A percentile compares a stretch with the other conserved stretches of the same genome.
phyloP scores from a whole-genome alignment of 2,329 filamentous ascomycete genomes.

The Amphichorda felina region DNA sequence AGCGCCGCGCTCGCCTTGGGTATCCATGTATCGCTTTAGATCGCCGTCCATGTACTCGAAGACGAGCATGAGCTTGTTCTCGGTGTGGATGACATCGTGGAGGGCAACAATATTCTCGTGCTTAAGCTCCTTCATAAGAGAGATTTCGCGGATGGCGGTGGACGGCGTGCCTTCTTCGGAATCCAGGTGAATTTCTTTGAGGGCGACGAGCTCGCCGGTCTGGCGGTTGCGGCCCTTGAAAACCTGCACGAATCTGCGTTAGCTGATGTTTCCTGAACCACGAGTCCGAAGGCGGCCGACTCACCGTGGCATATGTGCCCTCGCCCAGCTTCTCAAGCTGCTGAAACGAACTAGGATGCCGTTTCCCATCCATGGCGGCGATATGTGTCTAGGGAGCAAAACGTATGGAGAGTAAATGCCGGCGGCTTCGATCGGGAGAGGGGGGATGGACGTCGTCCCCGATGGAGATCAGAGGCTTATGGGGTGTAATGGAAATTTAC shows the following conservation, averaged over 20 bases:
- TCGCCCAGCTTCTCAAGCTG: conserved; percentile 98
- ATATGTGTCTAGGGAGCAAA: no score
- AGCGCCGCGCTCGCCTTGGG: conserved; percentile 75
- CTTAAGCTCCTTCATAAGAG: conserved; percentile 98
- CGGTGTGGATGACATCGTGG: conserved; percentile 97
- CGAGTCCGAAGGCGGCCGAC: conserved; percentile 21
- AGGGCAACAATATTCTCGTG: conserved; percentile 97
- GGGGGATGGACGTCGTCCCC: background rate
- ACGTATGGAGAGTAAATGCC: background rate
- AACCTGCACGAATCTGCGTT: conserved; percentile 38
- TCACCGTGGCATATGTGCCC: conserved; percentile 94
- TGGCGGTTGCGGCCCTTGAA: conserved; percentile 98
- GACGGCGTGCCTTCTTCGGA: conserved; percentile 96
- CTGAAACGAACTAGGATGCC: conserved; percentile 94
- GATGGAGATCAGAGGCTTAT: background rate
- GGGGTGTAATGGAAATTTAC: no score
- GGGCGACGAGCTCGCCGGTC: conserved; percentile 88
- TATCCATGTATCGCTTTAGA: conserved; percentile 98
- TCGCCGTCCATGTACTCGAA: conserved; percentile 99
- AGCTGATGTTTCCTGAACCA: no score
- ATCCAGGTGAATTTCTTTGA: conserved; percentile 98
- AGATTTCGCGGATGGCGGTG: conserved; percentile 96
- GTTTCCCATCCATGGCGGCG: conserved; percentile 70
- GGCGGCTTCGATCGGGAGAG: background rate
- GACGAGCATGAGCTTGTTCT: conserved; percentile 99